Evolutionary conservation across 2,329 filamentous ascomycete genomes (phyloP).

Genomic region (Pseudocercospora crystallina): DNA sequence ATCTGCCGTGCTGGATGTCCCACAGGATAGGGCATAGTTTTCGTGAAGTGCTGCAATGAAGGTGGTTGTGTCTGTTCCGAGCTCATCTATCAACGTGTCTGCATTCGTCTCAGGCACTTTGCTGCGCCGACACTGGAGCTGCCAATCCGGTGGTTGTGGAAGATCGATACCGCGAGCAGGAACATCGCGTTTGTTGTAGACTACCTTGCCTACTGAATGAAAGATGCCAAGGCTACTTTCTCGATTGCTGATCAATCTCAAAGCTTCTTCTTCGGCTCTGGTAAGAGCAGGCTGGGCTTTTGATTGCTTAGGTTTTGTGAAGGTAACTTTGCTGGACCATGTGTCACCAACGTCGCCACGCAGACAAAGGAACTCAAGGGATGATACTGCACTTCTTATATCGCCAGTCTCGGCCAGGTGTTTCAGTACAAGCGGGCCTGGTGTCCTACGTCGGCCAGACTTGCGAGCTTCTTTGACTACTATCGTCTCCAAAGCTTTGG

Average conservation of each 20-base stretch:
- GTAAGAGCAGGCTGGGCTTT: slow-evolving; percentile 65
- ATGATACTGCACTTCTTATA: slow-evolving; percentile 86
- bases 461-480: slow-evolving; percentile 81
- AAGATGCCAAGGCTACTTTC: slow-evolving; percentile 93
- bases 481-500: slow-evolving; percentile 78
- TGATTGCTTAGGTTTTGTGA: slow-evolving; percentile 66
- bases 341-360: slow-evolving; percentile 72
- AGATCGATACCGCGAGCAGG: slow-evolving; percentile 37
- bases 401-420: slow-evolving; percentile 84
- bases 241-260: slow-evolving; percentile 79
- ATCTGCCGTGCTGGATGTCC: slow-evolving; percentile 56
- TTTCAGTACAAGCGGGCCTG: slow-evolving; percentile 76
- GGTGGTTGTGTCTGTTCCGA: slow-evolving; percentile 85
- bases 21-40: slow-evolving; percentile 86
- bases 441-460: slow-evolving; percentile 72
- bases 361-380: slow-evolving; percentile 87
- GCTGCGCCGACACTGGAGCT: slow-evolving; percentile 45
- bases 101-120: slow-evolving; percentile 47
- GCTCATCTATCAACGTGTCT: slow-evolving; percentile 84
- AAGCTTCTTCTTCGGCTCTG: slow-evolving; percentile 72
- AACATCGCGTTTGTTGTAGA: slow-evolving; percentile 88
- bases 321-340: slow-evolving; percentile 72
- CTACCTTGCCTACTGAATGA: slow-evolving; percentile 90
- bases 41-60: slow-evolving; percentile 91
- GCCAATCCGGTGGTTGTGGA: slow-evolving; percentile 47